Conservation (phyloP, 1,139 yeast genomes). For the Candida sp. region DNA sequence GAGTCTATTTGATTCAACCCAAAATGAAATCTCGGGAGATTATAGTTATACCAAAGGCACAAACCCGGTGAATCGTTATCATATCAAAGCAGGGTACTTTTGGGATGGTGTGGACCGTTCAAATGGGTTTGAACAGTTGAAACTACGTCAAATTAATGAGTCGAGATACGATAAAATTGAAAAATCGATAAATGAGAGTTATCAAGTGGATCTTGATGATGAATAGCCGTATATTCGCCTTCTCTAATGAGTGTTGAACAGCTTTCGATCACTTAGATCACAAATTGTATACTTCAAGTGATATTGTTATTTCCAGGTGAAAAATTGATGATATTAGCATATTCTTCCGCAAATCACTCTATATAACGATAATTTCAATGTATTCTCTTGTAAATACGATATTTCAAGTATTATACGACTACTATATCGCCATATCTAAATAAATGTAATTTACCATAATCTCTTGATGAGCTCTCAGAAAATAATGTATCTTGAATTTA, state of each 20-base stretch:
- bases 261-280: background rate
- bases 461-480: too few relatives aligned
- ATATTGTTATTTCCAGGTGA: too few relatives aligned
- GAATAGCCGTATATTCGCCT: too few relatives aligned
- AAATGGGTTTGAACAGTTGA: constrained; percentile 78
- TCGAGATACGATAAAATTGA: constrained; percentile 18
- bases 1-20: constrained; percentile 13
- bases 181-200: constrained; percentile 17
- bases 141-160: constrained; percentile 57
- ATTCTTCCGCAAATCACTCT: too few relatives aligned
- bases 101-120: constrained; percentile 97
- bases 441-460: too few relatives aligned
- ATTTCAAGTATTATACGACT: too few relatives aligned
- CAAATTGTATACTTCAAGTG: background rate
- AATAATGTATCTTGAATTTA: too few relatives aligned
- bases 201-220: constrained; percentile 23
- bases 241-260: too few relatives aligned
- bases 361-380: too few relatives aligned
- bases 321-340: too few relatives aligned
- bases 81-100: constrained; percentile 71
- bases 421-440: too few relatives aligned
- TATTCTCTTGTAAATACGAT: too few relatives aligned
- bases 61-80: constrained; percentile 69
- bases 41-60: constrained; percentile 42
- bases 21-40: constrained; percentile 11